A percentile compares a stretch with the other conserved stretches of the same genome.
phyloP scores from a whole-genome alignment of 2,329 filamentous ascomycete genomes.

The Biscogniauxia marginata region DNA sequence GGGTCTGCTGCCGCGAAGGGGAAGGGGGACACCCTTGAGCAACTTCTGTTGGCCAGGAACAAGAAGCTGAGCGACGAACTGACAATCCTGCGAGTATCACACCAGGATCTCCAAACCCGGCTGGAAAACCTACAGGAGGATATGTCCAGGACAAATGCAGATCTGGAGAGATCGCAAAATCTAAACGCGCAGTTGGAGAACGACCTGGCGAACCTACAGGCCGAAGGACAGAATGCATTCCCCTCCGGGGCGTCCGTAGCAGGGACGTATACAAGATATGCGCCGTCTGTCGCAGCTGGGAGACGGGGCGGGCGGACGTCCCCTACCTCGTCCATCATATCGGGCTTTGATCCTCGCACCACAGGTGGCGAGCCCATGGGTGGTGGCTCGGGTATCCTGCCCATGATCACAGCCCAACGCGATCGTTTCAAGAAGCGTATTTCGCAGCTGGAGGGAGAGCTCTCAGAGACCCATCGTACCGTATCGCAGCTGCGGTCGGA shows the following conservation, averaged over 20 bases:
- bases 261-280: conserved; percentile 84
- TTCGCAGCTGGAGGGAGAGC: conserved; percentile 81
- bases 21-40: conserved; percentile 82
- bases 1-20: conserved; percentile 50
- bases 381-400: conserved; percentile 82
- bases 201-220: conserved; percentile 83
- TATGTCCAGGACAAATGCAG: conserved; percentile 76
- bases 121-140: conserved; percentile 81
- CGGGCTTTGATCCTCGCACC: conserved; percentile 79
- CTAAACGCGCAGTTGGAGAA: conserved; percentile 89
- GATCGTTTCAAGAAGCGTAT: conserved; percentile 99
- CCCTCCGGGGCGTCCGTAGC: conserved; percentile 90
- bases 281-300: conserved; percentile 58
- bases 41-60: conserved; percentile 86
- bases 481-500: conserved; percentile 88
- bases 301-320: conserved; percentile 71
- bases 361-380: conserved; percentile 62
- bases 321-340: conserved; percentile 96
- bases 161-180: conserved; percentile 79
- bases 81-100: conserved; percentile 87
- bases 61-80: conserved; percentile 96
- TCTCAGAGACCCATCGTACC: conserved; percentile 78
- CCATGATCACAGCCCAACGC: conserved; percentile 97
- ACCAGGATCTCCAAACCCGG: conserved; percentile 83
- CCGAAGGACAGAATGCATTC: conserved; percentile 79